phyloP scores from a whole-genome alignment of 2,329 filamentous ascomycete species.

The Graphilbum fragrans region DNA sequence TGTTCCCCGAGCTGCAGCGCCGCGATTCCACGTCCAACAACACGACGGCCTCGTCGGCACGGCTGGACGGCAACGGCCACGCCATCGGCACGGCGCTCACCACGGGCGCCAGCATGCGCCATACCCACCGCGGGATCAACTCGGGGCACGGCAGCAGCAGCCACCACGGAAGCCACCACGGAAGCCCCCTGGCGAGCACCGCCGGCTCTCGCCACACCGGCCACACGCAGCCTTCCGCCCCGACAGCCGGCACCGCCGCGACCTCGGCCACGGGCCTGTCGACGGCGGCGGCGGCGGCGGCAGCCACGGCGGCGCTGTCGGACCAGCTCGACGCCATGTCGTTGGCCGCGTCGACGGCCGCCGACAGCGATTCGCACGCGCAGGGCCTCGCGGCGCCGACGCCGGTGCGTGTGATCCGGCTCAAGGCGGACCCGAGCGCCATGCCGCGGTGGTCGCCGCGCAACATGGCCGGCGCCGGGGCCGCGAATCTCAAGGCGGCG shows the following conservation, averaged over 20 bases:
- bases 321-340: conserved; percentile 10
- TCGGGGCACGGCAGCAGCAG: conserved; percentile 1
- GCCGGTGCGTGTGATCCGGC: conserved; percentile 28
- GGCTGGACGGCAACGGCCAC: neutral
- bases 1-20: conserved; percentile 10
- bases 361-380: conserved; percentile 15
- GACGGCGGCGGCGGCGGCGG: neutral
- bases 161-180: neutral
- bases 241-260: neutral
- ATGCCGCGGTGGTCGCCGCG: conserved; percentile 42
- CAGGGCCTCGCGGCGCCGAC: conserved; percentile 16
- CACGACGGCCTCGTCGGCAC: conserved; percentile 7
- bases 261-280: neutral
- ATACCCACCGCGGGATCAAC: conserved; percentile 3
- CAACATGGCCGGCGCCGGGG: conserved; percentile 27
- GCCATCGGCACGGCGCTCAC: neutral
- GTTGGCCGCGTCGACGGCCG: conserved; percentile 8
- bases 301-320: conserved; percentile 1
- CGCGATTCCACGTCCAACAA: conserved; percentile 16
- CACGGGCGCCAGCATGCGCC: neutral
- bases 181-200: too few relatives aligned
- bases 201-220: conserved; percentile 1
- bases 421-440: conserved; percentile 35
- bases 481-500: conserved; percentile 30
- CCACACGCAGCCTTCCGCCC: neutral